Base-by-base conservation (phyloP, 2,329 filamentous ascomycete species). In the Orbilia quercus region DNA sequence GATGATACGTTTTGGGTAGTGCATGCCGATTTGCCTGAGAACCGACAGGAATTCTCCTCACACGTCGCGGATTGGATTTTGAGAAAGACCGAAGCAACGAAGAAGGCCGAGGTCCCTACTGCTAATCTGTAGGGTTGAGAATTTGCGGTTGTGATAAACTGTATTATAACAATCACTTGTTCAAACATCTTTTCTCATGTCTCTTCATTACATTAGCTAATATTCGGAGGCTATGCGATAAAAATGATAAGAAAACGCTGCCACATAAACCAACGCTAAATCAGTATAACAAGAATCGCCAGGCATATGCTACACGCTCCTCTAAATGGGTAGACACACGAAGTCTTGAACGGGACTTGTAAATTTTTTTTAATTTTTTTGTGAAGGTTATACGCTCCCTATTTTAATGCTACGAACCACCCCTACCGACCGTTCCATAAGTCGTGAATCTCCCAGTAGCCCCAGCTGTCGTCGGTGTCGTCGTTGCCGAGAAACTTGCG, bases 1-100 rank as follows among this genome's bases (percentile, higher is more conserved):
- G n/a, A n/a, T n/a, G n/a, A n/a, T n/a, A n/a, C n/a, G n/a, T n/a
- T n/a, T n/a, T n/a, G n/a, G n/a, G n/a, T n/a, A 80, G 78, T 91
- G 75, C 89, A 90, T 79, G 82, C 84, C 0, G 89, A 91, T 67
- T 79, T 82, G 7, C 84, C 80, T 0, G 79, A 82, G 12, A 79
- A 79, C 64, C 78, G 79, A 59, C 44, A 76, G 2, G 77, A 78
- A 3, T 84, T 84, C 76, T 80, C 80, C 4, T 84, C 83, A 60
- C 88, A 91, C 78, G 82, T 91, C 3, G 84, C 82, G 2, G 84
- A 86, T 69, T 92, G 90, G 89, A 87, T 92, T 64, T 78, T 90
- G 71, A 82, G 83, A 76, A 81, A 84, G 64, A 34, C 59, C 12
- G 38, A 67, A 6, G 31, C 6, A 14, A 55, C 59, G 25, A 74